These are phyloP conservation scores for Platanthera guangdongensis DNA, from an alignment of 106 monocot species.

Conservation along the genomic window DNA sequence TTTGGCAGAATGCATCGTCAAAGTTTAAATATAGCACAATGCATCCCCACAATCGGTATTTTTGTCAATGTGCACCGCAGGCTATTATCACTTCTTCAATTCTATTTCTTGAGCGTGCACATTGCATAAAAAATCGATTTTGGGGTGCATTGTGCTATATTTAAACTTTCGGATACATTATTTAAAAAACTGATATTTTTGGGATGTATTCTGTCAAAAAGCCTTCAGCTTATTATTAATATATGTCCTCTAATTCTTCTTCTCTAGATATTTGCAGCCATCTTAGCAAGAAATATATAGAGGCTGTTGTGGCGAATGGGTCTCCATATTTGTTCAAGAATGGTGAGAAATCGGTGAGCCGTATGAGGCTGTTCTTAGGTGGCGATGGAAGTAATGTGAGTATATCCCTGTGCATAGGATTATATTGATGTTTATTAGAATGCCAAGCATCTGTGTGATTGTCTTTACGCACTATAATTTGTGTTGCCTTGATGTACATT, in stretches of 20 bases:
- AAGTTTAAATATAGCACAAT: no score
- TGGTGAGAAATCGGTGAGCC: constrained; percentile 38
- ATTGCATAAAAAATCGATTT: no score
- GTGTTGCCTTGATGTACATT: neutral
- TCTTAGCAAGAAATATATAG: constrained; percentile 54
- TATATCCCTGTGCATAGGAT: neutral
- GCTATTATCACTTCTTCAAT: no score
- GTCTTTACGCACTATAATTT: neutral
- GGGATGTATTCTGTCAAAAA: no score
- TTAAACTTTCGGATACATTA: no score
- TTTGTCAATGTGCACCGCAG: no score
- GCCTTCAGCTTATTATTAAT: neutral
- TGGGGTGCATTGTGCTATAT: no score
- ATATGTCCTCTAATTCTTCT: neutral
- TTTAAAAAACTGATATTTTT: no score
- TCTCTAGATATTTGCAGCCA: constrained; percentile 28
- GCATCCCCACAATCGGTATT: no score
- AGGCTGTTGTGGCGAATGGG: constrained; percentile 52
- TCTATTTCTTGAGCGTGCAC: no score
- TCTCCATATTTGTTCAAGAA: constrained; percentile 68
- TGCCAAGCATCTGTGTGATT: neutral
- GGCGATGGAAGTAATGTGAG: constrained; percentile 11
- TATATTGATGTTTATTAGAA: neutral
- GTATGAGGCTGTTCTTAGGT: constrained; percentile 45
- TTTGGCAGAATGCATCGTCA: no score